phyloP scores from a whole-genome alignment of 139 green algal genomes.

The Nannochloris sp. region DNA sequence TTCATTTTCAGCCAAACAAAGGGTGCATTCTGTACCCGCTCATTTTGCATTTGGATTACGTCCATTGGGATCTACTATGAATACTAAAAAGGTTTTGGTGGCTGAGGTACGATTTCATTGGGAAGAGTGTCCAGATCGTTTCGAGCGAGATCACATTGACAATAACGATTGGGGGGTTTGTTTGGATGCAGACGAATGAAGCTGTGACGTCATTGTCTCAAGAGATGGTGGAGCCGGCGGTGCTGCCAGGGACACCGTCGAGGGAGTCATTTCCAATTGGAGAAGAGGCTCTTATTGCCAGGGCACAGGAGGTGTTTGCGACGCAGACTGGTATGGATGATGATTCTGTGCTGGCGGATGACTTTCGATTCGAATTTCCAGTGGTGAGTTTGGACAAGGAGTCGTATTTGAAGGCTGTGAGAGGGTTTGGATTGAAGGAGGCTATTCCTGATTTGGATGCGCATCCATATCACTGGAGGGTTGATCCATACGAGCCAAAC shows the following conservation, averaged over 20 bases:
- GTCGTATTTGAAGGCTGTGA: constrained; percentile 35
- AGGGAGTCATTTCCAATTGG: constrained; percentile 29
- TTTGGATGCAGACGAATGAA: background rate
- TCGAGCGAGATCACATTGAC: too few relatives aligned
- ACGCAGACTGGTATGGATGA: constrained; percentile 24
- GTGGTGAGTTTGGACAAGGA: constrained; percentile 22
- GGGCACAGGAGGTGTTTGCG: constrained; percentile 29
- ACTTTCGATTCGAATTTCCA: constrained; percentile 50
- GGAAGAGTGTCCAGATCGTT: too few relatives aligned
- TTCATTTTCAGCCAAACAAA: too few relatives aligned
- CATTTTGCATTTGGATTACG: too few relatives aligned
- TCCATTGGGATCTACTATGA: too few relatives aligned
- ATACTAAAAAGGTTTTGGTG: too few relatives aligned
- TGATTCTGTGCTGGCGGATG: constrained; percentile 20
- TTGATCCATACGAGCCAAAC: constrained; percentile 56
- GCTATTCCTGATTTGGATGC: constrained; percentile 43
- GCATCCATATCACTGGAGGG: constrained; percentile 19
- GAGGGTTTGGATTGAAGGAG: constrained; percentile 36
- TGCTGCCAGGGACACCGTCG: constrained; percentile 13
- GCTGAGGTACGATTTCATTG: too few relatives aligned
- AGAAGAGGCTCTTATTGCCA: constrained; percentile 28
- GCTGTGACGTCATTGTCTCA: background rate
- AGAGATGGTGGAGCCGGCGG: constrained; percentile 1
- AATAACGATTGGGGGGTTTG: too few relatives aligned
- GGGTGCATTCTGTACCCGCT: too few relatives aligned